phyloP scores from a whole-genome alignment of 352 stramenopile genomes.

The Phytophthora hybrid region DNA sequence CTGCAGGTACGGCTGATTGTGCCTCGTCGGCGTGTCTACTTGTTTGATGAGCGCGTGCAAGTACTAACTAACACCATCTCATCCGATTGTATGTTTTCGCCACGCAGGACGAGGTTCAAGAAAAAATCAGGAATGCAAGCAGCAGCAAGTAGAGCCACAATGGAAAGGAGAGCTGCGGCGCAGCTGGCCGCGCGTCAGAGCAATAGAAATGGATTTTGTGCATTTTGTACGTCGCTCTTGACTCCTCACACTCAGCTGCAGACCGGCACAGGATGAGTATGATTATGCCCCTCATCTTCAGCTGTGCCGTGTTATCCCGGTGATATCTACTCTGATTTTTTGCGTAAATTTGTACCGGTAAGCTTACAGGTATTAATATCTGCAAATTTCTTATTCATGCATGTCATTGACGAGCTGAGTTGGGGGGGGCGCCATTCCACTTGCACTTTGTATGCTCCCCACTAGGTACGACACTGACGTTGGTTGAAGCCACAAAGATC shows the following conservation, averaged over 20 bases:
- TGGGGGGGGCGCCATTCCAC: not conserved
- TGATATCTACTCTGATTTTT: not conserved
- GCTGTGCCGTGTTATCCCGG: not conserved
- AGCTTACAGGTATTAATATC: no score
- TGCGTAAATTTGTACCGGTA: no score
- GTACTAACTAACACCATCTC: conserved; percentile 5
- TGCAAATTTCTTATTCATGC: no score
- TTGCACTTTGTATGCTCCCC: conserved; percentile 13
- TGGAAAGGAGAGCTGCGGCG: conserved; percentile 5
- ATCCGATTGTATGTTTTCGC: conserved; percentile 7
- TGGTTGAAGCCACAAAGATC: conserved; percentile 38
- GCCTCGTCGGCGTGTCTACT: conserved; percentile 15
- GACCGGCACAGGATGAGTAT: not conserved
- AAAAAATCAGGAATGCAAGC: conserved; percentile 50
- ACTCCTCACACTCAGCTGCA: conserved; percentile 11
- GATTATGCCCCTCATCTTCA: not conserved
- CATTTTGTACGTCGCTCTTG: conserved; percentile 29
- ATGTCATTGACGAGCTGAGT: not conserved
- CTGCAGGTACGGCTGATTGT: conserved; percentile 60
- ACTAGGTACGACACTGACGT: conserved; percentile 29
- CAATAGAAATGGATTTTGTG: conserved; percentile 53
- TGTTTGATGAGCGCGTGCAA: conserved; percentile 9
- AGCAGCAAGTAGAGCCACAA: conserved; percentile 37
- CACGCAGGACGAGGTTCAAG: conserved; percentile 52
- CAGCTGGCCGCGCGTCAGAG: conserved; percentile 13